phyloP scores from a whole-genome alignment of 2,329 filamentous ascomycete genomes.

The Fusarium temperatum region DNA sequence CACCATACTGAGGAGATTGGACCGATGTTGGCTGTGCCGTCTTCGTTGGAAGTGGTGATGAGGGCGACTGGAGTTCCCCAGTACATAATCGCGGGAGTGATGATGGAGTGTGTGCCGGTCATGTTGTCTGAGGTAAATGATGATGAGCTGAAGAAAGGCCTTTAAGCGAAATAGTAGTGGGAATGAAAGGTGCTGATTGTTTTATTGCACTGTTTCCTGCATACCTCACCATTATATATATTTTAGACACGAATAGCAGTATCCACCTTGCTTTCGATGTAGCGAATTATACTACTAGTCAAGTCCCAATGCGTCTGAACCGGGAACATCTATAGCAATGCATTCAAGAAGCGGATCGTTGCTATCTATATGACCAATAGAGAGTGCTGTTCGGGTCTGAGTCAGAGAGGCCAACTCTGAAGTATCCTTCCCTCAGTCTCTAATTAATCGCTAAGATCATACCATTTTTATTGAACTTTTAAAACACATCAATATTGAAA shows the following conservation, averaged over 20 bases:
- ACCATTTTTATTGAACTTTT: accelerated
- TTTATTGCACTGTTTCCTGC: background rate
- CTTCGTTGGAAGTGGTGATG: background rate
- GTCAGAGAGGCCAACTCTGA: too few relatives aligned
- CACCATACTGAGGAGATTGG: background rate
- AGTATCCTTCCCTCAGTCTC: background rate
- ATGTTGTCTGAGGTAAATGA: background rate
- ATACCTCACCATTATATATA: accelerated
- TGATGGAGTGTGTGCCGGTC: background rate
- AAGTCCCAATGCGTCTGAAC: accelerated
- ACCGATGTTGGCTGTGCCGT: background rate
- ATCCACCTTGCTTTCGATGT: background rate
- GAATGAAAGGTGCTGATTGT: accelerated
- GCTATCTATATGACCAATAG: background rate
- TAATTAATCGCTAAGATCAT: accelerated
- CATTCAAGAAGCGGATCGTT: background rate
- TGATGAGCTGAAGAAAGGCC: accelerated
- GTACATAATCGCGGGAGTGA: background rate
- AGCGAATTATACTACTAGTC: accelerated
- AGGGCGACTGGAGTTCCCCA: background rate
- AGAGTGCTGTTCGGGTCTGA: background rate
- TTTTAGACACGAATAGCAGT: accelerated
- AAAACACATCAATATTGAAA: accelerated
- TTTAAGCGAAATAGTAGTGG: accelerated
- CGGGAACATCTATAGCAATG: background rate